Evolutionary conservation across 139 green algal genomes (phyloP).

Genomic region (Tetradesmus obliquus): DNA sequence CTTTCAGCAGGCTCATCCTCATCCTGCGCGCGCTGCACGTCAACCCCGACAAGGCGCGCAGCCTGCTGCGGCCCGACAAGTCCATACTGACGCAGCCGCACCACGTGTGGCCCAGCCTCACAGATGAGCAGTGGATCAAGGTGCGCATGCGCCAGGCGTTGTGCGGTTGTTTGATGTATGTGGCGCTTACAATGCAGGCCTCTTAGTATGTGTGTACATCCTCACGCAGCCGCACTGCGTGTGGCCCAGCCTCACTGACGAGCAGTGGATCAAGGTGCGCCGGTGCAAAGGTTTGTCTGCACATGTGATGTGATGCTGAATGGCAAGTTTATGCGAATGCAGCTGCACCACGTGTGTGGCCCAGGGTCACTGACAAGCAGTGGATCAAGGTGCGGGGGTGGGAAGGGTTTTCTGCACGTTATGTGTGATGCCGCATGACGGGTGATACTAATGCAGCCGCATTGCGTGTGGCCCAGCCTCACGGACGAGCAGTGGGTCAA

Average conservation of each 20-base stretch:
- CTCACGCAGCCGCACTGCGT: slow-evolving; percentile 14
- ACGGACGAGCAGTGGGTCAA: slow-evolving; percentile 95
- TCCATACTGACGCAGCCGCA: slow-evolving; percentile 96
- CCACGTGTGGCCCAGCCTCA: slow-evolving; percentile 98
- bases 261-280: slow-evolving; percentile 98
- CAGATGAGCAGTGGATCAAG: slow-evolving; percentile 99
- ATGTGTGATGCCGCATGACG: neutral
- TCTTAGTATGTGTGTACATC: slow-evolving; percentile 41
- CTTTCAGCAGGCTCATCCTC: slow-evolving; percentile 97
- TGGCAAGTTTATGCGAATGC: slow-evolving; percentile 49
- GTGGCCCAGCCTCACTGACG: slow-evolving; percentile 85
- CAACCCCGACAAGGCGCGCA: slow-evolving; percentile 98
- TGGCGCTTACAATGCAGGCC: too few species aligned
- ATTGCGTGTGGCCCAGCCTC: slow-evolving; percentile 59
- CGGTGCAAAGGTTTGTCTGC: neutral
- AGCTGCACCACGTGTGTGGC: neutral
- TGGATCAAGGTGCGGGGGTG: slow-evolving; percentile 93
- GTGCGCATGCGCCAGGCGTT: too few species aligned
- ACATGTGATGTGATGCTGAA: neutral
- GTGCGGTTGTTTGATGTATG: too few species aligned
- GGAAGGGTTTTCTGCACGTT: neutral
- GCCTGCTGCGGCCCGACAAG: slow-evolving; percentile 97
- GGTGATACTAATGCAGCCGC: slow-evolving; percentile 50
- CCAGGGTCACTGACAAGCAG: slow-evolving; percentile 94
- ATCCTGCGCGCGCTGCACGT: slow-evolving; percentile 99